phyloP scores from a whole-genome alignment of 352 stramenopile species.

The Nothophytophthora sp. region DNA sequence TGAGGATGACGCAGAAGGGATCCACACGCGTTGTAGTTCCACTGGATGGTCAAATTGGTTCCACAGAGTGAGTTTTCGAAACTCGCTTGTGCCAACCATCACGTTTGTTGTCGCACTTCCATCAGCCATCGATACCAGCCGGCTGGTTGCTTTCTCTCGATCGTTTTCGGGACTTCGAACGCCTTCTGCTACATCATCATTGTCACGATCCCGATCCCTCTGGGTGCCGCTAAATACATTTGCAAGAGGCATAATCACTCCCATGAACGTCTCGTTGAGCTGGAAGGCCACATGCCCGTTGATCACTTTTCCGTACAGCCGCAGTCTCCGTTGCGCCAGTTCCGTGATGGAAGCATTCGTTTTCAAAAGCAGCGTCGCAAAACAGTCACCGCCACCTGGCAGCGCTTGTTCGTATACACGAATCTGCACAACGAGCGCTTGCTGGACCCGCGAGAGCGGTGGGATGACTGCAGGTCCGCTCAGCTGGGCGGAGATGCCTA shows the following conservation, averaged over 20 bases:
- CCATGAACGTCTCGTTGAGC: conserved; percentile 35
- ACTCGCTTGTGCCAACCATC: conserved; percentile 19
- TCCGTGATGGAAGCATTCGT: conserved; percentile 38
- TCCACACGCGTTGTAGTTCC: conserved; percentile 46
- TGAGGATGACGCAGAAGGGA: conserved; percentile 7
- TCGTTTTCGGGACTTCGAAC: not conserved
- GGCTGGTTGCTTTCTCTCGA: conserved; percentile 4
- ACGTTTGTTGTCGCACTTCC: conserved; percentile 10
- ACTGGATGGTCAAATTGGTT: conserved; percentile 48
- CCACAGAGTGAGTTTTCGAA: conserved; percentile 22
- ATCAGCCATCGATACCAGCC: conserved; percentile 14
- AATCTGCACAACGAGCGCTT: conserved; percentile 34
- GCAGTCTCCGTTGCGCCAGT: conserved; percentile 21
- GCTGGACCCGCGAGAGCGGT: conserved; percentile 30
- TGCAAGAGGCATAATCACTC: conserved; percentile 22
- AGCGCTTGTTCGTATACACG: conserved; percentile 14
- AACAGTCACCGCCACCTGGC: conserved; percentile 6
- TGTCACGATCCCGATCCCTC: not conserved
- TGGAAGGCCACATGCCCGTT: conserved; percentile 30
- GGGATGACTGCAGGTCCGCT: conserved; percentile 32
- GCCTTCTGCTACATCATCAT: conserved; percentile 4
- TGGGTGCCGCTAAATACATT: conserved; percentile 16
- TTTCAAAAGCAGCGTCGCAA: conserved; percentile 31
- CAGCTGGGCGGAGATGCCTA: conserved; percentile 34
- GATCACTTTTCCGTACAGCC: conserved; percentile 27